These are phyloP conservation scores for Umbilicaria muhlenbergii DNA, from an alignment of 495 filamentous ascomycete species.

Conservation along the genomic window DNA sequence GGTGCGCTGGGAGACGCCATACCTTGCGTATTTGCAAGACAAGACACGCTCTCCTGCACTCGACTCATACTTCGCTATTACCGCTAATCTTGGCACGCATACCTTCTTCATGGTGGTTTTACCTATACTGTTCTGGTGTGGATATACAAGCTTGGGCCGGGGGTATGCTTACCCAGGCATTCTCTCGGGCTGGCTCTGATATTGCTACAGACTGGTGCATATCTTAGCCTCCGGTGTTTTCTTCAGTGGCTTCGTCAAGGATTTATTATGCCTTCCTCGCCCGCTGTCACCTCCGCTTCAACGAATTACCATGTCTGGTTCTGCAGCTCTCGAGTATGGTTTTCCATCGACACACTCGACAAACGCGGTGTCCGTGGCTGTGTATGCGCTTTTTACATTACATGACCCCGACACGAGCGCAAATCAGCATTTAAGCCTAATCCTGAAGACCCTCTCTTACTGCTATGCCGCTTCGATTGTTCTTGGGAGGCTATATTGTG, in stretches of 20 bases:
- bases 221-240: constrained; percentile 82
- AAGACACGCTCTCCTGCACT: constrained; percentile 61
- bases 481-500: constrained; percentile 83
- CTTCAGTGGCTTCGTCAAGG: constrained; percentile 86
- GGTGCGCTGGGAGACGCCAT: constrained; percentile 88
- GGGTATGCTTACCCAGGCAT: constrained; percentile 40
- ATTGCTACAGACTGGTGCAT: constrained; percentile 54
- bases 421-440: constrained; percentile 30
- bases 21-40: constrained; percentile 73
- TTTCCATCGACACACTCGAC: constrained; percentile 95
- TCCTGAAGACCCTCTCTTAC: constrained; percentile 52
- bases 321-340: constrained; percentile 86
- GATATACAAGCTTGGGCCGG: constrained; percentile 62
- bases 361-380: constrained; percentile 86
- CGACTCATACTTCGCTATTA: constrained; percentile 91
- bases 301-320: constrained; percentile 92
- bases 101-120: constrained; percentile 95
- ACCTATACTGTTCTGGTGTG: constrained; percentile 92
- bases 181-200: constrained; percentile 4
- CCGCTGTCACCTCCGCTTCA: constrained; percentile 87
- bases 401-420: constrained; percentile 37
- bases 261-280: constrained; percentile 84
- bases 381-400: constrained; percentile 62
- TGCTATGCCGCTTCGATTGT: constrained; percentile 83
- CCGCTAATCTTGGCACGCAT: constrained; percentile 93